phyloP scores from a whole-genome alignment of 495 filamentous ascomycete genomes.

The Lasiosphaeria miniovina region DNA sequence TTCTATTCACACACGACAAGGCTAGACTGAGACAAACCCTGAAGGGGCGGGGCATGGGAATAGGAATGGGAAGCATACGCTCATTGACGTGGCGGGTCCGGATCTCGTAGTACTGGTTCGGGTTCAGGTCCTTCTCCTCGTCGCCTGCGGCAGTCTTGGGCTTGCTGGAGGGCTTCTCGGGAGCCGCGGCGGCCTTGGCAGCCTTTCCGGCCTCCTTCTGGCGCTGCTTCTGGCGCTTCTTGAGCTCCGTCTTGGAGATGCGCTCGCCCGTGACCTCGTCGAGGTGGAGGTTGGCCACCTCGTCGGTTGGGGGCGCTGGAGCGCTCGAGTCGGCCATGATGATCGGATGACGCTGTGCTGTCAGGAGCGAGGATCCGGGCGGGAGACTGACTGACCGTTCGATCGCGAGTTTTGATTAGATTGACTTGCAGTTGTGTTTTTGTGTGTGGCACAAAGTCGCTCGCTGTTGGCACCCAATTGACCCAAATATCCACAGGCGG shows the following conservation, averaged over 20 bases:
- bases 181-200: conserved; percentile 75
- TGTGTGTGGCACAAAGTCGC: not conserved
- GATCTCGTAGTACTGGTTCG: conserved; percentile 97
- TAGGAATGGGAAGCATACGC: conserved; percentile 28
- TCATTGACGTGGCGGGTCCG: conserved; percentile 81
- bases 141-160: conserved; percentile 54
- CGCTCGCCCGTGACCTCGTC: conserved; percentile 85
- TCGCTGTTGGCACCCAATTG: conserved; percentile 11
- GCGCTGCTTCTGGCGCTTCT: conserved; percentile 92
- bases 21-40: not conserved
- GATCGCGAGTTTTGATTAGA: not conserved
- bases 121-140: conserved; percentile 61
- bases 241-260: conserved; percentile 84
- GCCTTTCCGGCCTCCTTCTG: conserved; percentile 83
- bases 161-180: conserved; percentile 62
- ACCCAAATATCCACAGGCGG: conserved; percentile 16
- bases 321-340: conserved; percentile 52
- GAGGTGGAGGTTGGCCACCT: conserved; percentile 70
- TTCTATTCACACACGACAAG: too few relatives aligned
- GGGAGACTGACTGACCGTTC: not conserved
- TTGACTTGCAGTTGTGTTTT: conserved; percentile 1
- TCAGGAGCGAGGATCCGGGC: not conserved
- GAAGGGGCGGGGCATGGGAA: too few relatives aligned
- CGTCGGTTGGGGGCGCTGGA: conserved; percentile 47
- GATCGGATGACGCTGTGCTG: not conserved